Percentiles rank a stretch among this genome's conserved stretches.
These are phyloP conservation scores for Petasospora fabianii DNA, from an alignment of 1,139 yeast genomes.

Conservation along the genomic window DNA sequence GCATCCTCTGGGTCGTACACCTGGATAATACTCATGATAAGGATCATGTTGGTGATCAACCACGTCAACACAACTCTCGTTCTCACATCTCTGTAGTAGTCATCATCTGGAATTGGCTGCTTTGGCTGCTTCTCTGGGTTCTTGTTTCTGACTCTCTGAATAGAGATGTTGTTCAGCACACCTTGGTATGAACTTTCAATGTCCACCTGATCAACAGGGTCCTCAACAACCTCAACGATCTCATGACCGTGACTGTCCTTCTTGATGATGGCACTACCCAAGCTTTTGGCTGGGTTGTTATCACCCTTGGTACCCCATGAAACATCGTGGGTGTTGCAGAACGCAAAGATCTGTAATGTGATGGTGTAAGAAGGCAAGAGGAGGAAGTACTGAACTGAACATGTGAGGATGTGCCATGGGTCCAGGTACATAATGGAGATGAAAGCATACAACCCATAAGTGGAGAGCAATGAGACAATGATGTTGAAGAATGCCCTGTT, in stretches of 20 bases:
- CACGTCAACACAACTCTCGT: conserved; percentile 90
- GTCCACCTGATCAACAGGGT: conserved; percentile 86
- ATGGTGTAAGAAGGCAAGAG: conserved; percentile 90
- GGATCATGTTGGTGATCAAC: conserved; percentile 76
- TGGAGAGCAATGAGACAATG: conserved; percentile 81
- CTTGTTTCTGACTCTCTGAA: conserved; percentile 64
- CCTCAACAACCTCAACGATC: conserved; percentile 70
- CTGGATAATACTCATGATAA: conserved; percentile 84
- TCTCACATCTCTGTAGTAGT: conserved; percentile 90
- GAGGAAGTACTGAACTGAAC: conserved; percentile 79
- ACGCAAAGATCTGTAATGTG: conserved; percentile 88
- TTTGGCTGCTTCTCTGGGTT: conserved; percentile 36
- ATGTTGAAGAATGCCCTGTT: conserved; percentile 72
- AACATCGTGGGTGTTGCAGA: conserved; percentile 93
- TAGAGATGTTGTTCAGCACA: conserved; percentile 67
- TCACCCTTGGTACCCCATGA: conserved; percentile 99
- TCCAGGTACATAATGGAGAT: conserved; percentile 81
- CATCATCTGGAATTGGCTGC: conserved; percentile 59
- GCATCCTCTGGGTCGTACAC: conserved; percentile 64
- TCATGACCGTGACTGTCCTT: conserved; percentile 49
- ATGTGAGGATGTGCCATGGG: conserved; percentile 92
- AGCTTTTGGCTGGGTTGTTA: conserved; percentile 48
- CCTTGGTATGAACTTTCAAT: conserved; percentile 85
- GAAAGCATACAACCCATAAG: conserved; percentile 81
- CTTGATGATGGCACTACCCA: conserved; percentile 60